Conservation (phyloP, 306 rosid species). For the Casuarina cunninghamiana region DNA sequence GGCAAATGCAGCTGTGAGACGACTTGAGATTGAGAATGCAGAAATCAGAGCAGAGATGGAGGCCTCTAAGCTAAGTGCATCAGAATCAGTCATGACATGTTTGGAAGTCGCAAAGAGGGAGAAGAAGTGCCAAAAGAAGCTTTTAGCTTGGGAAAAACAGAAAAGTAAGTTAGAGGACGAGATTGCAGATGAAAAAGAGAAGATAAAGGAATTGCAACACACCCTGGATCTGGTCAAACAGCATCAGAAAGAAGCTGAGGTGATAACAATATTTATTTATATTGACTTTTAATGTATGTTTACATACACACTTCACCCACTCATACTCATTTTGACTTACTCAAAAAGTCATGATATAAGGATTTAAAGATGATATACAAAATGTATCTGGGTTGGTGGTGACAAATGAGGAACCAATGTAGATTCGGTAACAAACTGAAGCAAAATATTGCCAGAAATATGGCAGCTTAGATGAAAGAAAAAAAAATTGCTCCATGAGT, state of each 20-base stretch:
- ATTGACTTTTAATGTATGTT: not conserved
- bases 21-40: conserved; percentile 87
- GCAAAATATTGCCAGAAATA: not conserved
- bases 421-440: not conserved
- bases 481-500: not conserved
- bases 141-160: conserved; percentile 95
- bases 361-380: not conserved
- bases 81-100: conserved; percentile 78
- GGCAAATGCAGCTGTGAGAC: conserved; percentile 82
- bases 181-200: conserved; percentile 65
- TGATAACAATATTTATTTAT: conserved; percentile 22
- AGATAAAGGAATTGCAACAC: conserved; percentile 61
- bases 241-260: conserved; percentile 78
- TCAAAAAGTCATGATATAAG: not conserved
- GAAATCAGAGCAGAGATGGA: conserved; percentile 97
- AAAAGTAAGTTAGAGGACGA: conserved; percentile 76
- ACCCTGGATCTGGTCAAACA: conserved; percentile 53
- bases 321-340: not conserved
- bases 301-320: conserved; percentile 4
- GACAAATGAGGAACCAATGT: not conserved
- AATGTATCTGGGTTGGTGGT: not conserved
- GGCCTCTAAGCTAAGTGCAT: conserved; percentile 96
- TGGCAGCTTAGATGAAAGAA: not conserved
- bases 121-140: conserved; percentile 76
- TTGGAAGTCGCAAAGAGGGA: conserved; percentile 89